Evolutionary conservation across 2,329 filamentous ascomycete species (phyloP), one percentile per base, ranked within the genome.

Genomic region (Fusarium mangiferae): DNA sequence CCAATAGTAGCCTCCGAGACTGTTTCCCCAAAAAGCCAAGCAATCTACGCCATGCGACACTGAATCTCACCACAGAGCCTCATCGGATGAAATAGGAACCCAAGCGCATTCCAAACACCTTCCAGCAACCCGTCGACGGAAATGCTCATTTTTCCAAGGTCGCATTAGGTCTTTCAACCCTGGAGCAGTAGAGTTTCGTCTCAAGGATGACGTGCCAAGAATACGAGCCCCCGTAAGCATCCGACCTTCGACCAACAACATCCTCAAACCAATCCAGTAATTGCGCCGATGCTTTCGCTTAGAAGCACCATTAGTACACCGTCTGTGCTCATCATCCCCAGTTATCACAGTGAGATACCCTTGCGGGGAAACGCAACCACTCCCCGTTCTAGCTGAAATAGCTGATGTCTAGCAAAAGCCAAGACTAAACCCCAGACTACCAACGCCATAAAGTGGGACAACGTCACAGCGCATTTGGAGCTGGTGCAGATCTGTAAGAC

Each of bases 401-500:
- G 38, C 67, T 69, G 65, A 46, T 67, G 3, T 60, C 11, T 22
- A 56, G 4, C n/a, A 15, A 46, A 46, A 26, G 35, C 36, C 33
- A 48, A 33, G 30, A 26, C 42, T 12, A 33, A 8, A 36, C 28
- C 41, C 42, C 56, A 42, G 56, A 51, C 30, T 15, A 68, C 49
- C 28, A 35, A 46, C 14, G n/a, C 36, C 28, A 7, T 22, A 22
- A 17, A 36, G 66, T 70, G 67, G 67, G 18, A 70, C 67, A 69
- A 42, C 35, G 67, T 70, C 45, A 65, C 67, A 54, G 17, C 26
- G 51, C 58, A 69, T 70, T 64, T 69, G 48, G 58, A 36, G 66
- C n/a, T 62, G 38, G 48, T 39, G 66, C 55, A 68, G 46, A 55
- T 68, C 55, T 22, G 22, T 24, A 28, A 55, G 48, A 68, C 41